These are phyloP conservation scores for Paxillus ammoniavirescens DNA, from an alignment of 768 basidiomycete species.

Conservation along the genomic window DNA sequence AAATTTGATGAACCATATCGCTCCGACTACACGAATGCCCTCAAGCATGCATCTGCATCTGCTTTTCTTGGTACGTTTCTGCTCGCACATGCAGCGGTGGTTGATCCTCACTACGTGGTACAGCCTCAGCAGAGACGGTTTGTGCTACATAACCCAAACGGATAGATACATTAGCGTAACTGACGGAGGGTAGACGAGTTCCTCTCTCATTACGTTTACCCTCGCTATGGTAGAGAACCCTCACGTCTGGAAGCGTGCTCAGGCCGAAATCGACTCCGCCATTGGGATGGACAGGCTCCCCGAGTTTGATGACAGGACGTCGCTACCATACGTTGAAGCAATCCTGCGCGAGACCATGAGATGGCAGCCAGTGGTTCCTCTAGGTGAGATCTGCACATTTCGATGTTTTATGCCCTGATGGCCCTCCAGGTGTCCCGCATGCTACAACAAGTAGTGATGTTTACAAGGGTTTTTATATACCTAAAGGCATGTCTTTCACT, in stretches of 20 bases:
- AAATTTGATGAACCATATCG: slow-evolving; percentile 2
- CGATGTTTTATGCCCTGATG: not conserved
- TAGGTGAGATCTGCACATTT: not conserved
- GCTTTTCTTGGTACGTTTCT: slow-evolving; percentile 11
- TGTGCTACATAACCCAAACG: no score
- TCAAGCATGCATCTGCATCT: slow-evolving; percentile 13
- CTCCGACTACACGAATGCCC: slow-evolving; percentile 11
- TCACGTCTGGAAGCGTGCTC: no score
- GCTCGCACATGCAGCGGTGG: no score
- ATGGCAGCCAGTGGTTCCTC: slow-evolving; percentile 8
- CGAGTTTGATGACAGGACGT: slow-evolving; percentile 5
- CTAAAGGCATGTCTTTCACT: slow-evolving; percentile 34
- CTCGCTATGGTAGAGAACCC: no score
- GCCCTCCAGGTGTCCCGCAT: slow-evolving; percentile 17
- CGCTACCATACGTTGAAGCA: slow-evolving; percentile 11
- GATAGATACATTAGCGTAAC: no score
- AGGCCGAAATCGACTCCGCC: slow-evolving; percentile 5
- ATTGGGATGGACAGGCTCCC: slow-evolving; percentile 7
- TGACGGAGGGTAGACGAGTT: no score
- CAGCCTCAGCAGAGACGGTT: no score
- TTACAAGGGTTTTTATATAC: slow-evolving; percentile 48
- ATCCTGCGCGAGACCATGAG: slow-evolving; percentile 10
- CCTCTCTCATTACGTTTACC: no score
- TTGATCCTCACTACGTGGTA: no score
- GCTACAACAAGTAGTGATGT: slow-evolving; percentile 35